Conservation (phyloP, 371 early-diverging fungal genomes). For the Apophysomyces variabilis region DNA sequence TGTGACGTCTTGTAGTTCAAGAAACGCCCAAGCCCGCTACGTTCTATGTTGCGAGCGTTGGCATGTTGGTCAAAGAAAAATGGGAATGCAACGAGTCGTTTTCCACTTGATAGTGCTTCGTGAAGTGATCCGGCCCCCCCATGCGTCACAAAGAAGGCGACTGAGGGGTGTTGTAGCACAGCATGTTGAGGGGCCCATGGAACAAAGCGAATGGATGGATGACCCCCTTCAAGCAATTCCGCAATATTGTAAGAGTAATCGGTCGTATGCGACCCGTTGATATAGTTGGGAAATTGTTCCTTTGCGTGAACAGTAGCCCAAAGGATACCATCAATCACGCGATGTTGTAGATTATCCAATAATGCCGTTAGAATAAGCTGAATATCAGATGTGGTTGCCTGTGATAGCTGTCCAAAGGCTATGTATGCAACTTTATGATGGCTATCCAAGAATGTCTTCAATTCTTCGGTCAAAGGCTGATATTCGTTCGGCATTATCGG, state of each 20-base stretch:
- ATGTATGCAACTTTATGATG: constrained; percentile 35
- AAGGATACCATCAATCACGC: constrained; percentile 35
- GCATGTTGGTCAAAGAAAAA: constrained; percentile 44
- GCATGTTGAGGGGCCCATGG: constrained; percentile 49
- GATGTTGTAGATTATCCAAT: constrained; percentile 15
- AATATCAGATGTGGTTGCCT: constrained; percentile 13
- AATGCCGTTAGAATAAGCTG: constrained; percentile 25
- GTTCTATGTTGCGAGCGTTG: constrained; percentile 18
- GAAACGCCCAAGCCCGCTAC: background rate
- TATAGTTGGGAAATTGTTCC: background rate
- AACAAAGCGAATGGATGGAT: constrained; percentile 24
- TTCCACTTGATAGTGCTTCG: constrained; percentile 38
- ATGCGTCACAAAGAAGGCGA: constrained; percentile 41
- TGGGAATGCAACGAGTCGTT: constrained; percentile 33
- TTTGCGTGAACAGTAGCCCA: constrained; percentile 25
- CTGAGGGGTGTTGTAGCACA: constrained; percentile 38
- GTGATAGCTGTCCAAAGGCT: constrained; percentile 39
- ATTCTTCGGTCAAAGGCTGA: constrained; percentile 10
- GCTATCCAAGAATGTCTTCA: constrained; percentile 19
- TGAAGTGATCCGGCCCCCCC: constrained; percentile 43
- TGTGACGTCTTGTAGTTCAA: background rate
- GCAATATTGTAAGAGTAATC: background rate
- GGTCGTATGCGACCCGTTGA: background rate
- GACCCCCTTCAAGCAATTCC: background rate
- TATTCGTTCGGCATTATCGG: constrained; percentile 34